A percentile compares a stretch with the other conserved stretches of the same genome.
phyloP scores from a whole-genome alignment of 768 basidiomycete genomes.

The Lyophyllum decastes region DNA sequence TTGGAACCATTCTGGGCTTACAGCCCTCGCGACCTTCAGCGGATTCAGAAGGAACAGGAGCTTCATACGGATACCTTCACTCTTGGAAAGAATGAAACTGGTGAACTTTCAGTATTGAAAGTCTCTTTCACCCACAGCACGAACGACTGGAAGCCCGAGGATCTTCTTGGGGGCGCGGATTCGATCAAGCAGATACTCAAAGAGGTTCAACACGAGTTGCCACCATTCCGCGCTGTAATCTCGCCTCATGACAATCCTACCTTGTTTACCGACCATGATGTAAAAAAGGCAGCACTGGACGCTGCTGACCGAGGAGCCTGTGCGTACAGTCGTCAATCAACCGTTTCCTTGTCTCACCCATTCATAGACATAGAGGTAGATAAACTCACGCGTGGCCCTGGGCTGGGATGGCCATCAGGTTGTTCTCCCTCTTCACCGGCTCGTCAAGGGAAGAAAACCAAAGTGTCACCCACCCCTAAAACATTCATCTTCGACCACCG shows the following conservation, averaged over 20 bases:
- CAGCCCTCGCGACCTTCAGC: conserved; percentile 30
- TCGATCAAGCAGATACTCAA: conserved; percentile 27
- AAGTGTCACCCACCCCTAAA: conserved; percentile 13
- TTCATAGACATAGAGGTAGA: conserved; percentile 17
- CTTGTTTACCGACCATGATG: conserved; percentile 22
- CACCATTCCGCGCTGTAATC: conserved; percentile 38
- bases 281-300: conserved; percentile 17
- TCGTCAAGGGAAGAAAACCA: conserved; percentile 16
- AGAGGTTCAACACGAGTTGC: conserved; percentile 31
- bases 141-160: conserved; percentile 16
- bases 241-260: conserved; percentile 34
- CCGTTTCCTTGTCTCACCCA: background rate
- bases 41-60: conserved; percentile 29
- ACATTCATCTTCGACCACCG: conserved; percentile 41
- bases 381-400: conserved; percentile 5
- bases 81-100: conserved; percentile 29
- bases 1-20: conserved; percentile 47
- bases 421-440: conserved; percentile 26
- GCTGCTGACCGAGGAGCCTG: conserved; percentile 12
- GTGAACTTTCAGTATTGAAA: conserved; percentile 11
- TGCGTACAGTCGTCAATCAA: conserved; percentile 2
- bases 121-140: conserved; percentile 13
- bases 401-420: conserved; percentile 24
- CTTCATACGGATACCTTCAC: conserved; percentile 33
- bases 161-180: conserved; percentile 17